Evolutionary conservation across 441 rosid genomes (phyloP), one percentile per base, ranked within the genome.

Genomic region (Hura crepitans): DNA sequence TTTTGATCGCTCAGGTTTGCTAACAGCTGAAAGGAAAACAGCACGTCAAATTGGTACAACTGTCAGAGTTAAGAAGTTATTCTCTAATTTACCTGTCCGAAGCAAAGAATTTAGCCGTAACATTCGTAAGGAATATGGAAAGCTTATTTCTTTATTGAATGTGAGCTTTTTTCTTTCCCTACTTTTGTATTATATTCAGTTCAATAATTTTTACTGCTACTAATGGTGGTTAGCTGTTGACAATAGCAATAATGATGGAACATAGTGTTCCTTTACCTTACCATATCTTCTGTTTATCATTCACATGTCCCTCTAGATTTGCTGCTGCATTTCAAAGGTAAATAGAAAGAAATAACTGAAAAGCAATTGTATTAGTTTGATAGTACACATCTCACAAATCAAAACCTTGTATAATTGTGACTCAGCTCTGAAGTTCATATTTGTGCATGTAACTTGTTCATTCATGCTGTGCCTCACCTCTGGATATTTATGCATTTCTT

Each of bases 41-140:
- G 98, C 99, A 0, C 87, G 98, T 47, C 96, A 89, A 75, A 82
- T 90, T 46, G 98, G 99, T 62, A 95, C 98, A 25, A 92, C 97
- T 6, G 96, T 92, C 64, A 84, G 86, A 60, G 93, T 92, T 57
- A 90, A 84, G 80, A 90, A 95, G 78, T 54, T 95, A 73, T 95
- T 95, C 81, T 89, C 86, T 9, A 88, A 82, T 83, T 87, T 92
- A 50, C 98, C 99, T 5, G 99, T 95, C 10, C 85, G 99, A 72
- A 88, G 90, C 83, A 95, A 89, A 77, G 99, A 95, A 78, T 95
- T 95, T 66, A 84, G 81, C 60, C 92, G 99, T 47, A 95, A 95
- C 80, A 89, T 92, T 23, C 96, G 97, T 69, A 92, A 88, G 81
- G 99, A 92, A 69, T 95, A 87, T 71, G 98, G 95, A 64, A 95